phyloP scores from a whole-genome alignment of 2,329 filamentous ascomycete genomes.

The Pseudocercospora musae region DNA sequence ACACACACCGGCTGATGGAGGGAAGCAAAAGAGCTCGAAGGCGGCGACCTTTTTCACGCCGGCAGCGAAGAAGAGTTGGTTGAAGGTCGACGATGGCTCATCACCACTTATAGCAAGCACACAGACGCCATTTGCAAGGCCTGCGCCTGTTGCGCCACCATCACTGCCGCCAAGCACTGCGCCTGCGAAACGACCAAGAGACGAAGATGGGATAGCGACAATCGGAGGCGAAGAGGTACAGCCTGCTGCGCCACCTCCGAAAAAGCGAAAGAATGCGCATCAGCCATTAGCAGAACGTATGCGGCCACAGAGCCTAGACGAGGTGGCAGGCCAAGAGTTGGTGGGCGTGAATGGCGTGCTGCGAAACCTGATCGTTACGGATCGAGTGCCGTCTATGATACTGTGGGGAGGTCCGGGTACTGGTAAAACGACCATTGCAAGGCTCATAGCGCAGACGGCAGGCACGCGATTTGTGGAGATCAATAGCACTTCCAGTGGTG shows the following conservation, averaged over 20 bases:
- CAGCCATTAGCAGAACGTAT: slow-evolving; percentile 92
- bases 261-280: slow-evolving; percentile 61
- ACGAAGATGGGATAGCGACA: slow-evolving; percentile 22
- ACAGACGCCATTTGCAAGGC: slow-evolving; percentile 17
- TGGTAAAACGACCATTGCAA: slow-evolving; percentile 87
- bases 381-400: slow-evolving; percentile 90
- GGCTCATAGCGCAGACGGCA: slow-evolving; percentile 79
- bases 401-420: slow-evolving; percentile 82
- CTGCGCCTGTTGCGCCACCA: slow-evolving; percentile 4
- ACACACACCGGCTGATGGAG: slow-evolving; percentile 34
- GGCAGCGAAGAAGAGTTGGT: slow-evolving; percentile 42
- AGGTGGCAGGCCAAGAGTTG: slow-evolving; percentile 87
- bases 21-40: slow-evolving; percentile 30
- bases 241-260: slow-evolving; percentile 55
- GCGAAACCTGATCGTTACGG: slow-evolving; percentile 77
- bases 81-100: slow-evolving; percentile 29
- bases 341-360: slow-evolving; percentile 82
- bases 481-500: slow-evolving; percentile 84
- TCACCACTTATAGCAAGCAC: slow-evolving; percentile 25
- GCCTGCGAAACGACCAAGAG: slow-evolving; percentile 28
- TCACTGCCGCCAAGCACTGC: slow-evolving; percentile 23
- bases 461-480: slow-evolving; percentile 90
- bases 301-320: slow-evolving; percentile 78
- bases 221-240: slow-evolving; percentile 7
- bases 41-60: slow-evolving; percentile 57